Conservation (phyloP, 441 rosid genomes). For the Lepidium campestre region DNA sequence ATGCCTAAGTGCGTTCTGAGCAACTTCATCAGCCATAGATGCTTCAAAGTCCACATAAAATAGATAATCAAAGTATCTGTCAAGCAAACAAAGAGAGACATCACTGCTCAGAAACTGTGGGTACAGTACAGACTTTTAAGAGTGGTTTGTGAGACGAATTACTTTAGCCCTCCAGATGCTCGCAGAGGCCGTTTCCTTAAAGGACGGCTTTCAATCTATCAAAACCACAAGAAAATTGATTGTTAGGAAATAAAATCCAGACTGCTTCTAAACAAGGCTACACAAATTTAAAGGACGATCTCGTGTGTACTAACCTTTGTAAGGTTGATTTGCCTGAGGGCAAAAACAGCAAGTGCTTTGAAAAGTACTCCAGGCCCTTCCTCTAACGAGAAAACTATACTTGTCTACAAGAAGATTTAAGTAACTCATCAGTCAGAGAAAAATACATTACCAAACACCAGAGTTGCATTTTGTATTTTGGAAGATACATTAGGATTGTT, state of each 20-base stretch:
- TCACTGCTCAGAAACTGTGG: neutral
- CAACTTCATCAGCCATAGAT: slow-evolving; percentile 91
- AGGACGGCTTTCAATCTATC: slow-evolving; percentile 96
- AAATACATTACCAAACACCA: neutral
- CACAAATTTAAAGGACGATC: neutral
- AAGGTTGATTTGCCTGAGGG: slow-evolving; percentile 81
- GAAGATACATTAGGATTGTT: neutral
- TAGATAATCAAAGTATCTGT: slow-evolving; percentile 85
- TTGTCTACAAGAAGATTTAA: slow-evolving; percentile 51
- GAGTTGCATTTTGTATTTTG: neutral
- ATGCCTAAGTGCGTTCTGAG: slow-evolving; percentile 91
- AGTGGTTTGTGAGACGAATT: slow-evolving; percentile 15
- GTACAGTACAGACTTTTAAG: neutral
- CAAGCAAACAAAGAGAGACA: slow-evolving; percentile 3
- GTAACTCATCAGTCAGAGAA: neutral
- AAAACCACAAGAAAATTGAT: slow-evolving; percentile 12
- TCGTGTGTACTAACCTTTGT: slow-evolving; percentile 46
- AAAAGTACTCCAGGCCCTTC: slow-evolving; percentile 97
- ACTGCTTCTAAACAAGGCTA: neutral
- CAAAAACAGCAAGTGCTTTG: slow-evolving; percentile 98
- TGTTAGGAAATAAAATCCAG: slow-evolving; percentile 2
- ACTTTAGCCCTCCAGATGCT: slow-evolving; percentile 73
- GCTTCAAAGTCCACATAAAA: slow-evolving; percentile 98
- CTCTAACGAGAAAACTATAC: slow-evolving; percentile 93
- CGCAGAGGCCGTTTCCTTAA: slow-evolving; percentile 64